Percentiles rank a stretch among this genome's conserved stretches.
These are phyloP conservation scores for Globisporangium rhizosaccharum DNA, from an alignment of 352 stramenopile genomes.

Conservation along the genomic window DNA sequence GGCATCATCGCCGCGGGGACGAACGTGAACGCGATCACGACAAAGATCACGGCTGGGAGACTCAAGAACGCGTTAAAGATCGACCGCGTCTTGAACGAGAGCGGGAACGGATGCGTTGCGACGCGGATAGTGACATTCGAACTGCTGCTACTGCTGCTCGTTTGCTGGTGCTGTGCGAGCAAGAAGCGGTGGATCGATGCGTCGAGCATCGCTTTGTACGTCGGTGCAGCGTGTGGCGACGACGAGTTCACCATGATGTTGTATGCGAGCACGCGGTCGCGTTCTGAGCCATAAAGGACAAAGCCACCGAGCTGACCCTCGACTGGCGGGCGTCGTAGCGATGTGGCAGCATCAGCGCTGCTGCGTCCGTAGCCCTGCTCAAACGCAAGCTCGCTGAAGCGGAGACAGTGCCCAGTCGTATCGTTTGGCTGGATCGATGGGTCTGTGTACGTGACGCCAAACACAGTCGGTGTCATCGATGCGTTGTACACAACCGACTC, in stretches of 20 bases:
- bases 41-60: constrained; percentile 78
- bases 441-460: constrained; percentile 41
- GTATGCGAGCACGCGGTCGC: constrained; percentile 42
- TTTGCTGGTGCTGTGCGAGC: constrained; percentile 13
- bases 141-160: not conserved
- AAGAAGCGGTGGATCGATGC: constrained; percentile 50
- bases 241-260: constrained; percentile 61
- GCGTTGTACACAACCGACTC: constrained; percentile 32
- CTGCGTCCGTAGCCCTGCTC: constrained; percentile 32
- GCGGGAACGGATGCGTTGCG: constrained; percentile 49
- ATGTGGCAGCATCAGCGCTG: constrained; percentile 1
- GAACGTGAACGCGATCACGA: constrained; percentile 92
- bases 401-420: constrained; percentile 50
- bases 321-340: constrained; percentile 1
- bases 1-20: constrained; percentile 90
- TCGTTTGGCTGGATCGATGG: constrained; percentile 37
- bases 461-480: constrained; percentile 31
- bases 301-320: constrained; percentile 49
- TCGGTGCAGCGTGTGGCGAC: constrained; percentile 31
- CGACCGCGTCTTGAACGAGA: constrained; percentile 47
- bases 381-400: constrained; percentile 50
- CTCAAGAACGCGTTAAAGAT: constrained; percentile 59
- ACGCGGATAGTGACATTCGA: constrained; percentile 32
- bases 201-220: constrained; percentile 61
- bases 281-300: constrained; percentile 34